These are phyloP conservation scores for Lichtheimia ornata DNA, from an alignment of 371 early-diverging fungal species.

Conservation along the genomic window DNA sequence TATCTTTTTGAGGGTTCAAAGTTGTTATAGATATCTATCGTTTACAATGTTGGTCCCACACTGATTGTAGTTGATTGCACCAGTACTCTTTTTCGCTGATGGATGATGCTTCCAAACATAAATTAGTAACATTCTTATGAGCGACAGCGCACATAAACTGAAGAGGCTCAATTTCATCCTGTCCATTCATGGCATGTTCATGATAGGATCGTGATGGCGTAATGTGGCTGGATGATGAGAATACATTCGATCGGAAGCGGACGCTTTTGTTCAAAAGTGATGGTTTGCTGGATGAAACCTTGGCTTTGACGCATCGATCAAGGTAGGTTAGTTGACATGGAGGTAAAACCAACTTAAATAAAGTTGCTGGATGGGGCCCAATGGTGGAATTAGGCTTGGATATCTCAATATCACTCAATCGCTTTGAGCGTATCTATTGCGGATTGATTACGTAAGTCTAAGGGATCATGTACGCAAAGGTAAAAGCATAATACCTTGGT, in stretches of 20 bases:
- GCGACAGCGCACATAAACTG: constrained; percentile 39
- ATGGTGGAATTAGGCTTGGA: constrained; percentile 6
- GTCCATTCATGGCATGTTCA: background rate
- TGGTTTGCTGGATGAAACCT: background rate
- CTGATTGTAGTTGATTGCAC: constrained; percentile 30
- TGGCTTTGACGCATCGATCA: constrained; percentile 16
- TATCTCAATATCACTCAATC: background rate
- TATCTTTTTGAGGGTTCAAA: too few species aligned
- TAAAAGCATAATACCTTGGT: constrained; percentile 23
- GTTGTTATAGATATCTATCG: background rate
- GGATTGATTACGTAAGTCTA: background rate
- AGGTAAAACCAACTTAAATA: constrained; percentile 24
- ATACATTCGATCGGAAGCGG: background rate
- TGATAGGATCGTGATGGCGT: background rate
- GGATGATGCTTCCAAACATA: constrained; percentile 29
- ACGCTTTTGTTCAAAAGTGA: constrained; percentile 11
- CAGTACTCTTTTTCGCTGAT: constrained; percentile 28
- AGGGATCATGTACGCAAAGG: too few species aligned
- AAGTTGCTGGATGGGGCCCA: constrained; percentile 23
- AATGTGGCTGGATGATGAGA: background rate
- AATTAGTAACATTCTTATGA: constrained; percentile 20
- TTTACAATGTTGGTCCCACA: constrained; percentile 19
- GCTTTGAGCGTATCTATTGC: constrained; percentile 2
- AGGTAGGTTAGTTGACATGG: constrained; percentile 31
- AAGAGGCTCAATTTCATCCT: constrained; percentile 17